These are phyloP conservation scores for Tripterygium wilfordii DNA, from an alignment of 177 flowering plant genomes.

Conservation along the genomic window DNA sequence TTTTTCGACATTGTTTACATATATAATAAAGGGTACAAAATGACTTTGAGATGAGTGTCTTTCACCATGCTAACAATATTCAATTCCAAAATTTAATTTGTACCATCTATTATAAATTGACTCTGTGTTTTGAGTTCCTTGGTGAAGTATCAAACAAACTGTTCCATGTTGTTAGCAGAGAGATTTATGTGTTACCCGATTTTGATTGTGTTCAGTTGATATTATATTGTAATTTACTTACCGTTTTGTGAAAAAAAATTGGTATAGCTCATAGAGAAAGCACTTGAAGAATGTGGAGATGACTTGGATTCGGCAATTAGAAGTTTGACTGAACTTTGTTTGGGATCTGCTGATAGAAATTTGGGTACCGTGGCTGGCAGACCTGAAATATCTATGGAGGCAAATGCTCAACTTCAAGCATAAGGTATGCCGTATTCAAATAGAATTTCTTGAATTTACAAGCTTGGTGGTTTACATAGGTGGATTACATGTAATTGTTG, in stretches of 20 bases:
- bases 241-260: neutral
- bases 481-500: no score
- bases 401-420: slow-evolving; percentile 15
- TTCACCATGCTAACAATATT: no score
- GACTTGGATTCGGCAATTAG: slow-evolving; percentile 75
- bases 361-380: slow-evolving; percentile 13
- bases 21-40: no score
- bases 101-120: no score
- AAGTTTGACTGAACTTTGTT: slow-evolving; percentile 60
- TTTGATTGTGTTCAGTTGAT: neutral
- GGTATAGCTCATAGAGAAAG: slow-evolving; percentile 65
- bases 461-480: no score
- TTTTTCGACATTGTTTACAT: no score
- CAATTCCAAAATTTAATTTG: no score
- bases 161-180: no score
- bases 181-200: no score
- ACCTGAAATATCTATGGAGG: slow-evolving; percentile 16
- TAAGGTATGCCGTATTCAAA: slow-evolving; percentile 36
- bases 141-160: no score
- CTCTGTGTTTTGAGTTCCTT: no score
- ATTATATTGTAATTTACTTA: neutral
- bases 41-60: no score
- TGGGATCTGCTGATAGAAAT: slow-evolving; percentile 41
- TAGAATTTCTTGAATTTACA: neutral
- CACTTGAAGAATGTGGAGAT: slow-evolving; percentile 62